Evolutionary conservation across 2,329 filamentous ascomycete genomes (phyloP).

Genomic region (Colletotrichum tofieldiae): DNA sequence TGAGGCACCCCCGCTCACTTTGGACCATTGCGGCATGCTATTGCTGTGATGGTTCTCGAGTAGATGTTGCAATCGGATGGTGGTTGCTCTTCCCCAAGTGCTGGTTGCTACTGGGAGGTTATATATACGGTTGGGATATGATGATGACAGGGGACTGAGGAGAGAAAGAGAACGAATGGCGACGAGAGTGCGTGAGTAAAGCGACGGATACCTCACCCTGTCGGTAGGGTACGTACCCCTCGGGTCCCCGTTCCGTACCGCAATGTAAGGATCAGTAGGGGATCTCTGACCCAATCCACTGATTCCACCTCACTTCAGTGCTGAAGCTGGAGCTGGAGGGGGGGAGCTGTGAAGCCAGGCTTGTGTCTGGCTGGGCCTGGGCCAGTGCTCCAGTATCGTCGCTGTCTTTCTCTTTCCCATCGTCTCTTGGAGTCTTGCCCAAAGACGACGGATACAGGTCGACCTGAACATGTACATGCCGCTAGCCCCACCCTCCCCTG

Average conservation of each 20-base stretch:
- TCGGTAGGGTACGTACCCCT: not conserved
- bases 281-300: conserved; percentile 5
- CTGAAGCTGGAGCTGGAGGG: not conserved
- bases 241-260: conserved; percentile 14
- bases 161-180: not conserved
- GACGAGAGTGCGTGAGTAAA: not conserved
- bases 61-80: not conserved
- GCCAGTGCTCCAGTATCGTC: conserved; percentile 5
- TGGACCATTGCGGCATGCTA: not conserved
- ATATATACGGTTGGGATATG: not conserved
- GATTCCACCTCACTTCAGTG: not conserved
- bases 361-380: conserved; percentile 13
- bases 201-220: conserved; percentile 4
- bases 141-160: not conserved
- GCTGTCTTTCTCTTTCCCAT: not conserved
- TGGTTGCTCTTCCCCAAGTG: not conserved
- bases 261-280: conserved; percentile 3
- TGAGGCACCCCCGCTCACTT: not conserved
- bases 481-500: too few relatives aligned
- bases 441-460: conserved; percentile 2
- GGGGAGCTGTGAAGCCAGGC: not conserved
- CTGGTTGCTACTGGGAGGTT: not conserved
- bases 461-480: not conserved
- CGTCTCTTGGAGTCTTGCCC: conserved; percentile 1
- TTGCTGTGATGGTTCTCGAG: not conserved